Base-by-base conservation (phyloP, 257 asterid species). In the Verbena officinalis region DNA sequence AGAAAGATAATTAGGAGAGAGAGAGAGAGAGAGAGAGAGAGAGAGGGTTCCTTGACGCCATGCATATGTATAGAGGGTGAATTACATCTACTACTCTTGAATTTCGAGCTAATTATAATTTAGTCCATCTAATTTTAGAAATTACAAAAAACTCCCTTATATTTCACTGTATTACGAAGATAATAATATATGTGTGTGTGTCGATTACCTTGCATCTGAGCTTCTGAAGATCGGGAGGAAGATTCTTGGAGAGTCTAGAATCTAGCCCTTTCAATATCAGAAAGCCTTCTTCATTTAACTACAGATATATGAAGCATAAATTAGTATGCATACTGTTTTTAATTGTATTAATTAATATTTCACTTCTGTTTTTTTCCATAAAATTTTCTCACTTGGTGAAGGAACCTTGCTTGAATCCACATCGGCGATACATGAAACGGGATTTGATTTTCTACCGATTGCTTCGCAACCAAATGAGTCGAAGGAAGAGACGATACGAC, bases 231-330 rank as follows among this genome's bases (percentile, higher is more conserved):
- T 86, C 94, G 4, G 78, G 75, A 19, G 77, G 73, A 22, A 86
- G 90, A 79, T 83, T 86, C 81, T 81, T 83, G 36, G 90, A 83
- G 70, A 85, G 87, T 65, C 83, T 78, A 36, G 87, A 78, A 64
- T 85, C 93, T 4, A 85, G 55, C 38, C 89, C 89, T 75, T 85
- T 85, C 64, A 86, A 16, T 70, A 86, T 81, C 21, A 86, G 79
- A 51, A 86, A 58, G 7, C 90, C 90, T 66, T 81, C 90, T 81
- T 81, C 72, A 23, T 73, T 81, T 48, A 86, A 73, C 94, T 86
- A 51, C 73, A 56, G 19, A 36, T 7, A 36, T 7, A 21, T 40
- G 19, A 31, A 27, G 62, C 48, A 42, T 54, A 44, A 53, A 38
- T 64, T 10, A 64, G 54, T 13, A 49, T 62, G 30, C n/a, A 36